Evolutionary conservation across 306 rosid species (phyloP).

Genomic region (Medicago lupulina): DNA sequence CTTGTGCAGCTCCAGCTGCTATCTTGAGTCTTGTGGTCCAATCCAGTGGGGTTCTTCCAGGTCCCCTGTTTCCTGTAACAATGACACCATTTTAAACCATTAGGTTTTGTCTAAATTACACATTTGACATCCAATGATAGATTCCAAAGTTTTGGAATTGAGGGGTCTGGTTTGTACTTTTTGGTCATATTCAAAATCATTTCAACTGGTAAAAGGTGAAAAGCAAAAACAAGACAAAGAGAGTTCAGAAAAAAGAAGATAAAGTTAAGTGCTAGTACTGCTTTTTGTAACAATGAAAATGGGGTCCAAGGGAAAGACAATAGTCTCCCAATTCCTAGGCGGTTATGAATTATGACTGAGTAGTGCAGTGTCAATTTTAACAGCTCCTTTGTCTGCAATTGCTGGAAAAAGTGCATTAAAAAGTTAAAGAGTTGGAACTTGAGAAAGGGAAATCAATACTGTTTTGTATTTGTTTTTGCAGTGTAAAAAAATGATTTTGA

Average conservation of each 20-base stretch:
- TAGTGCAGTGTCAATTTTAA: slow-evolving; percentile 25
- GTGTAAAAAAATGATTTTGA: no score
- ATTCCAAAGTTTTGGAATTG: not conserved
- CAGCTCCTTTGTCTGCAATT: slow-evolving; percentile 38
- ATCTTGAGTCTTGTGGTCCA: slow-evolving; percentile 94
- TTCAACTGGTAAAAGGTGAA: slow-evolving; percentile 32
- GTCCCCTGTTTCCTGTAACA: slow-evolving; percentile 86
- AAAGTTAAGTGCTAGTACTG: slow-evolving; percentile 37
- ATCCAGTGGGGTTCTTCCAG: slow-evolving; percentile 90
- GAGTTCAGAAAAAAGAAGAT: slow-evolving; percentile 47
- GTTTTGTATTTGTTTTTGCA: no score
- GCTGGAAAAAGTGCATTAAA: slow-evolving; percentile 15
- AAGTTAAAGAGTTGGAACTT: slow-evolving; percentile 4
- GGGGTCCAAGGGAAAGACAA: slow-evolving; percentile 28
- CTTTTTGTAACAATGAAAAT: slow-evolving; percentile 17
- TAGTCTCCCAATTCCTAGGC: slow-evolving; percentile 50
- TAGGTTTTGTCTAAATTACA: slow-evolving; percentile 38
- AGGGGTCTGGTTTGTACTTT: slow-evolving; percentile 24
- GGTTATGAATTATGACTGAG: slow-evolving; percentile 43
- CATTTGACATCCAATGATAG: not conserved
- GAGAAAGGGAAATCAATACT: no score
- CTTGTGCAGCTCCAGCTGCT: slow-evolving; percentile 87
- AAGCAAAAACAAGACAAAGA: slow-evolving; percentile 23
- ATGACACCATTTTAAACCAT: slow-evolving; percentile 27
- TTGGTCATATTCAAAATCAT: slow-evolving; percentile 40